These are phyloP conservation scores for Angophora floribunda DNA, from an alignment of 345 rosid species.

Conservation along the genomic window DNA sequence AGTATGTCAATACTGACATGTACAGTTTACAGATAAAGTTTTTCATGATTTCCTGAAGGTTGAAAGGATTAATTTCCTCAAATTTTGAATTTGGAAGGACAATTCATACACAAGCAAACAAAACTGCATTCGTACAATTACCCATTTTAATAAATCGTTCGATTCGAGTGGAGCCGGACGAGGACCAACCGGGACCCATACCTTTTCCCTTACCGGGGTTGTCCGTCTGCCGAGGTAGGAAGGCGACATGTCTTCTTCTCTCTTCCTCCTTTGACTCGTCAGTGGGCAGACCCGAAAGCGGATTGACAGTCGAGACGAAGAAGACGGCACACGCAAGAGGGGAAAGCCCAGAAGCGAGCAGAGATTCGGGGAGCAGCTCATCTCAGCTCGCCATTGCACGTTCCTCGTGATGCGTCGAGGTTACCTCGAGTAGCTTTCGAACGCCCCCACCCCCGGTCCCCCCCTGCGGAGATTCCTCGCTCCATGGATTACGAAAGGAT, in stretches of 20 bases:
- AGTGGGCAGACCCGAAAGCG: not conserved
- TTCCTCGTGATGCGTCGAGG: not conserved
- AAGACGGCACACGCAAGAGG: not conserved
- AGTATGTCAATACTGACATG: not conserved
- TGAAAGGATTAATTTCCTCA: not conserved
- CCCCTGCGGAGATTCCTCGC: not conserved
- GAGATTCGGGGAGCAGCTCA: not conserved
- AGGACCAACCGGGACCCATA: not conserved
- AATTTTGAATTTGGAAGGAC: not conserved
- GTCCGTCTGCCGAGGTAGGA: not conserved
- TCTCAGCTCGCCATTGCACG: not conserved
- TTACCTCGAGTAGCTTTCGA: not conserved
- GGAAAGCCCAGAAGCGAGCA: not conserved
- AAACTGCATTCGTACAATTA: not conserved
- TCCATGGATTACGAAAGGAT: constrained; percentile 86
- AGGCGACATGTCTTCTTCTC: not conserved
- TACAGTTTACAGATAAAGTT: not conserved
- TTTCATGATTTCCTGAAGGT: not conserved
- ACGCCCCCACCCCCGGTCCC: not conserved
- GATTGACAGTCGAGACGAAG: not conserved
- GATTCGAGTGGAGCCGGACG: not conserved
- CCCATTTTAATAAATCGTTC: not conserved
- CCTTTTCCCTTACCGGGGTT: not conserved
- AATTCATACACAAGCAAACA: not conserved
- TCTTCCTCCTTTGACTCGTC: not conserved